phyloP scores from a whole-genome alignment of 2,329 filamentous ascomycete species.

The Verticillium albo-atrum region DNA sequence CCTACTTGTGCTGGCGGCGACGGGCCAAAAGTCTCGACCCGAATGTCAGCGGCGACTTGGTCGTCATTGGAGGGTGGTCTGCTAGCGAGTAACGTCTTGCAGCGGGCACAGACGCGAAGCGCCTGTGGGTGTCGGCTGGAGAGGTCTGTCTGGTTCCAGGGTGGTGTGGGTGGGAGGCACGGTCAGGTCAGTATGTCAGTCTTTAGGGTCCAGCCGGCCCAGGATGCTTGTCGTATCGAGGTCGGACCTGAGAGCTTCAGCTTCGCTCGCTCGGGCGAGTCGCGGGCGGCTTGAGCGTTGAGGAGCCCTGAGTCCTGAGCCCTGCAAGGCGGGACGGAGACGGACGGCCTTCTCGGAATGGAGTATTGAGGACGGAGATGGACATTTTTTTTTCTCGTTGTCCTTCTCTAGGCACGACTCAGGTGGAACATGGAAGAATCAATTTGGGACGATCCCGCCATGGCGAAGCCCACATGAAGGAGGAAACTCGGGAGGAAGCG shows the following conservation, averaged over 20 bases:
- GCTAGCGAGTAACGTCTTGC: not conserved
- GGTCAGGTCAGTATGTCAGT: not conserved
- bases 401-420: too few relatives aligned
- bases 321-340: too few relatives aligned
- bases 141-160: not conserved
- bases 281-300: not conserved
- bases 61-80: not conserved
- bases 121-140: not conserved
- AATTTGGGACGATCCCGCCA: not conserved
- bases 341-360: too few relatives aligned
- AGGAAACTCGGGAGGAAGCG: not conserved
- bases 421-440: not conserved
- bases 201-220: not conserved
- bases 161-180: not conserved
- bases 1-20: not conserved
- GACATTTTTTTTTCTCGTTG: not conserved
- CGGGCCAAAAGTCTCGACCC: not conserved
- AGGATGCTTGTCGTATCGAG: too few relatives aligned
- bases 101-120: not conserved
- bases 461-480: not conserved
- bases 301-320: too few relatives aligned
- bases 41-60: not conserved
- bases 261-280: not conserved
- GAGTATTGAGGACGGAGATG: too few relatives aligned
- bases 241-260: not conserved